These are phyloP conservation scores for Amauroascus verrucosus DNA, from an alignment of 2,329 filamentous ascomycete genomes.

Conservation along the genomic window DNA sequence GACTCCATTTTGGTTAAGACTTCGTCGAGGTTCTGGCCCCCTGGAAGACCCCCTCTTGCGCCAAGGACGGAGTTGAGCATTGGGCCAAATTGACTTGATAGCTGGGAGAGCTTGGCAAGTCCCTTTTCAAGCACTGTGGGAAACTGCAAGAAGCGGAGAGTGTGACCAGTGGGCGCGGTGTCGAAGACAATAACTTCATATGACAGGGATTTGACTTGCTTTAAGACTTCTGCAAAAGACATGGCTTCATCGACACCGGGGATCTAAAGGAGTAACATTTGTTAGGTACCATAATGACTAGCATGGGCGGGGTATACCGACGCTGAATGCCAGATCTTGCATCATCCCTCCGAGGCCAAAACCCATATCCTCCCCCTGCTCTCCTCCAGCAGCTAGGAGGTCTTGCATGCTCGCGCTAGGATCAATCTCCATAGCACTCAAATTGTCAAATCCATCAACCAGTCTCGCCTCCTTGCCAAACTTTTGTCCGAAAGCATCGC, in stretches of 20 bases:
- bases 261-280: slow-evolving; percentile 50
- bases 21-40: slow-evolving; percentile 85
- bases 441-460: slow-evolving; percentile 81
- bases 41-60: slow-evolving; percentile 63
- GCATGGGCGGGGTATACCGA: slow-evolving; percentile 43
- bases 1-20: slow-evolving; percentile 92
- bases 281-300: neutral
- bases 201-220: slow-evolving; percentile 96
- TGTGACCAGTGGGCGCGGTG: slow-evolving; percentile 94
- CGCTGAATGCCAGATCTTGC: slow-evolving; percentile 94
- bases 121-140: slow-evolving; percentile 97
- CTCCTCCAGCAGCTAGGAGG: slow-evolving; percentile 66
- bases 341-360: slow-evolving; percentile 84
- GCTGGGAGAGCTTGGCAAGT: slow-evolving; percentile 89
- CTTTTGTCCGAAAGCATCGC: slow-evolving; percentile 96
- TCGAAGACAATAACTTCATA: slow-evolving; percentile 99
- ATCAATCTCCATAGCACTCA: slow-evolving; percentile 98
- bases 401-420: slow-evolving; percentile 97
- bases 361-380: slow-evolving; percentile 52
- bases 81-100: slow-evolving; percentile 88
- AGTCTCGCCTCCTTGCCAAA: slow-evolving; percentile 97
- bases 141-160: slow-evolving; percentile 95
- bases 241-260: slow-evolving; percentile 98
- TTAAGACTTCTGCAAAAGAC: slow-evolving; percentile 98
- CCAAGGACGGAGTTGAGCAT: slow-evolving; percentile 92